phyloP scores from a whole-genome alignment of 2,329 filamentous ascomycete genomes.

The Penicillium thymicola region DNA sequence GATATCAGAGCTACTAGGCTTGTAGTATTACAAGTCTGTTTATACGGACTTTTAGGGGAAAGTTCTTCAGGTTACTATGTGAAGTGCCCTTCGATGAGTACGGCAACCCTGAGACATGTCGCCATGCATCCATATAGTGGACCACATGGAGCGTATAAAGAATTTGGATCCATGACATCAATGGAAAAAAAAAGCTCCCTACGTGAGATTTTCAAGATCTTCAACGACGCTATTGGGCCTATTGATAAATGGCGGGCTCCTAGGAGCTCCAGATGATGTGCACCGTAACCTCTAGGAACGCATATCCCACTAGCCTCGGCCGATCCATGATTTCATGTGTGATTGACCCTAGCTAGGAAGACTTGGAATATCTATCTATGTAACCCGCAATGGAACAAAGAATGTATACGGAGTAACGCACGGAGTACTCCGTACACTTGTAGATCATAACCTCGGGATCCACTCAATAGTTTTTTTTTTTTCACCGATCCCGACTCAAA shows the following conservation, averaged over 20 bases:
- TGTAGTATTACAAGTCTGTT: too few relatives aligned
- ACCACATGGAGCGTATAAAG: background rate
- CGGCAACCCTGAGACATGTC: background rate
- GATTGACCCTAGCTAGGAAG: background rate
- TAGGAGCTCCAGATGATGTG: background rate
- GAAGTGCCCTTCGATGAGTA: background rate
- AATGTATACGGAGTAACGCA: background rate
- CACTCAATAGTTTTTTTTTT: background rate
- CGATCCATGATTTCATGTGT: background rate
- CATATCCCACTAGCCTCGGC: background rate
- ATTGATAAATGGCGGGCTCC: too few relatives aligned
- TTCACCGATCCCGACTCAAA: background rate
- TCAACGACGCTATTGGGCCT: background rate
- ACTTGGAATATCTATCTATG: too few relatives aligned
- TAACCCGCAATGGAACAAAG: background rate
- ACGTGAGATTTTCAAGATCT: background rate
- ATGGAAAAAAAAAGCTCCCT: too few relatives aligned
- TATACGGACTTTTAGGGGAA: background rate
- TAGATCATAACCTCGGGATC: background rate
- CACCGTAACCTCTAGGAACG: background rate
- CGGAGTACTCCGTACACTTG: background rate
- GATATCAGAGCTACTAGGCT: background rate
- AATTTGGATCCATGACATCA: background rate
- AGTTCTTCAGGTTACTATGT: background rate
- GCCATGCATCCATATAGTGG: background rate